These are phyloP conservation scores for Dipteronia sinensis DNA, from an alignment of 345 rosid genomes.

Conservation along the genomic window DNA sequence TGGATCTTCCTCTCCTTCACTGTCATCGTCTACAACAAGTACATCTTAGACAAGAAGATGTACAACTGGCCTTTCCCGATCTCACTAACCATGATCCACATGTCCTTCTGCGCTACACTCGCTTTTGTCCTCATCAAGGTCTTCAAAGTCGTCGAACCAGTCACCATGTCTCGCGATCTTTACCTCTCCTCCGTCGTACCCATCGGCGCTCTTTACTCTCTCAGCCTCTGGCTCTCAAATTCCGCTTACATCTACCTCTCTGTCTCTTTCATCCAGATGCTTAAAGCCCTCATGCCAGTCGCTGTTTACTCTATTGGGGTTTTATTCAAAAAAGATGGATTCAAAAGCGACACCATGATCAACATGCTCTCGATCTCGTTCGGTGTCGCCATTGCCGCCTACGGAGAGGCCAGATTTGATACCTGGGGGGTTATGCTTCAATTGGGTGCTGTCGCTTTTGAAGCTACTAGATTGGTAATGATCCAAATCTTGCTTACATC, in stretches of 20 bases:
- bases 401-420: constrained; percentile 92
- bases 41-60: constrained; percentile 97
- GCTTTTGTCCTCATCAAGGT: constrained; percentile 87
- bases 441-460: constrained; percentile 91
- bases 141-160: constrained; percentile 89
- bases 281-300: constrained; percentile 94
- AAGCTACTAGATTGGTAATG: constrained; percentile 87
- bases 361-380: constrained; percentile 94
- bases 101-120: constrained; percentile 89
- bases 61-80: constrained; percentile 97
- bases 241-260: constrained; percentile 98
- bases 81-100: constrained; percentile 98
- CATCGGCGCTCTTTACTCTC: constrained; percentile 87
- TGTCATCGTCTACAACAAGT: constrained; percentile 97
- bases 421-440: constrained; percentile 86
- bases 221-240: constrained; percentile 92
- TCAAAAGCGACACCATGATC: constrained; percentile 72
- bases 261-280: constrained; percentile 96
- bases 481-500: constrained; percentile 91
- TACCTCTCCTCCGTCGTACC: constrained; percentile 88
- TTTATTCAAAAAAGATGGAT: constrained; percentile 58
- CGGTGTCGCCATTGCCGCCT: constrained; percentile 89
- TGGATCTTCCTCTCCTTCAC: constrained; percentile 99
- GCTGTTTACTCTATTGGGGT: constrained; percentile 97
- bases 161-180: constrained; percentile 76